These are phyloP conservation scores for Apocynum venetum DNA, from an alignment of 257 asterid species.

Conservation along the genomic window DNA sequence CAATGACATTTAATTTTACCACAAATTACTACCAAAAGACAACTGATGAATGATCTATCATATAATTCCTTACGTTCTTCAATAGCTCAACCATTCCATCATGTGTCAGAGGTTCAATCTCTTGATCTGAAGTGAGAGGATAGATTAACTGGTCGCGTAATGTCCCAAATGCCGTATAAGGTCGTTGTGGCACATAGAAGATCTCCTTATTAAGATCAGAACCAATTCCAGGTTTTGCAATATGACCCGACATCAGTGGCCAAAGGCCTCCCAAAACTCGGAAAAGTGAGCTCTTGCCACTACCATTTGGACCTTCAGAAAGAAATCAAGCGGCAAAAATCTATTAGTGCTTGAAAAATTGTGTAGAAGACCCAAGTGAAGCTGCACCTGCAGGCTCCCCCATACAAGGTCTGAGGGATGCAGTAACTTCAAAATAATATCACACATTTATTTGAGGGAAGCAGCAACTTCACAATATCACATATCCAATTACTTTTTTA, in stretches of 20 bases:
- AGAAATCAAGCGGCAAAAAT: constrained; percentile 9
- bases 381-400: background rate
- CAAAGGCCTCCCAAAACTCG: constrained; percentile 99
- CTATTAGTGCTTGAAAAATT: background rate
- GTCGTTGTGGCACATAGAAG: constrained; percentile 98
- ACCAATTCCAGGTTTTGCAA: constrained; percentile 96
- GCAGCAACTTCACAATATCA: background rate
- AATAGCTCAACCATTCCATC: constrained; percentile 86
- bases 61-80: constrained; percentile 58
- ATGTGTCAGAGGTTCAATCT: constrained; percentile 66
- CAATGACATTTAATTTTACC: background rate
- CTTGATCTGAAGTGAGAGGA: constrained; percentile 90
- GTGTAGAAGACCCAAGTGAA: background rate
- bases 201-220: constrained; percentile 98
- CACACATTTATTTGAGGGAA: background rate
- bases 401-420: background rate
- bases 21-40: background rate
- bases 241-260: constrained; percentile 95
- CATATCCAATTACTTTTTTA: background rate
- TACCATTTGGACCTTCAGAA: constrained; percentile 93
- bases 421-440: background rate
- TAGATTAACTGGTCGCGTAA: constrained; percentile 96
- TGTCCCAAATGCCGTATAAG: constrained; percentile 97
- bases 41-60: background rate
- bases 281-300: constrained; percentile 99